Percentiles rank a stretch among this genome's conserved stretches.
Evolutionary conservation across 139 green algal species (phyloP).

Genomic region (Gonium pectorale): DNA sequence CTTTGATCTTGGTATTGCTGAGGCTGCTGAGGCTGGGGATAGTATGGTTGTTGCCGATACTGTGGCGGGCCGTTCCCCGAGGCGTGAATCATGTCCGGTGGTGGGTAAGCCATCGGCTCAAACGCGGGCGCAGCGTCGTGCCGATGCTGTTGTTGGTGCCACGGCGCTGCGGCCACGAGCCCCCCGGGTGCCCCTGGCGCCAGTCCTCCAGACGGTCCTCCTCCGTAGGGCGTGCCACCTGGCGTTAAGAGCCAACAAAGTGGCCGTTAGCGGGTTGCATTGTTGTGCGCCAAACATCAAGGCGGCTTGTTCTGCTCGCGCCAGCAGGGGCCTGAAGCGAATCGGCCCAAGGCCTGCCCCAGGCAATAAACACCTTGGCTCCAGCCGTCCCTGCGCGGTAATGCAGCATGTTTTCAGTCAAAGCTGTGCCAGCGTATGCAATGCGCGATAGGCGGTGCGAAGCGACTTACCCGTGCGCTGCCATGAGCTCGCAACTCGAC

Average conservation of each 20-base stretch:
- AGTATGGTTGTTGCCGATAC: conserved; percentile 2
- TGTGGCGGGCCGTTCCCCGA: neutral
- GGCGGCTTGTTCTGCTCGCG: too few relatives aligned
- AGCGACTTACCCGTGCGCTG: too few relatives aligned
- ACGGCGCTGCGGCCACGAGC: neutral
- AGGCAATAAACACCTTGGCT: too few relatives aligned
- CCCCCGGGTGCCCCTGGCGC: neutral
- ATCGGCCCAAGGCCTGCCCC: too few relatives aligned
- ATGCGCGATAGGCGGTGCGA: too few relatives aligned
- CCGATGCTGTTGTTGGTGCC: neutral
- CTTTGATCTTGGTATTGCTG: neutral
- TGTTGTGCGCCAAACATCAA: too few relatives aligned
- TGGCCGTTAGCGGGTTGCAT: conserved; percentile 42
- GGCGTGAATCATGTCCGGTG: neutral
- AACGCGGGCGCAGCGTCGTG: neutral
- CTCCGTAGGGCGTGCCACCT: conserved; percentile 34
- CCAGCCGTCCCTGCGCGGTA: too few relatives aligned
- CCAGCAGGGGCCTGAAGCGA: too few relatives aligned
- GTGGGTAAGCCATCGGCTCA: neutral
- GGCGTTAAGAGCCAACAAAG: conserved; percentile 39
- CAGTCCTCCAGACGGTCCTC: neutral
- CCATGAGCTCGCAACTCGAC: too few relatives aligned
- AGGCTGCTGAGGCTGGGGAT: neutral
- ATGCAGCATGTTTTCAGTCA: too few relatives aligned
- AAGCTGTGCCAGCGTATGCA: too few relatives aligned